Evolutionary conservation across 345 rosid genomes (phyloP), one percentile per base, ranked within the genome.

Genomic region (Abelmoschus esculentus): DNA sequence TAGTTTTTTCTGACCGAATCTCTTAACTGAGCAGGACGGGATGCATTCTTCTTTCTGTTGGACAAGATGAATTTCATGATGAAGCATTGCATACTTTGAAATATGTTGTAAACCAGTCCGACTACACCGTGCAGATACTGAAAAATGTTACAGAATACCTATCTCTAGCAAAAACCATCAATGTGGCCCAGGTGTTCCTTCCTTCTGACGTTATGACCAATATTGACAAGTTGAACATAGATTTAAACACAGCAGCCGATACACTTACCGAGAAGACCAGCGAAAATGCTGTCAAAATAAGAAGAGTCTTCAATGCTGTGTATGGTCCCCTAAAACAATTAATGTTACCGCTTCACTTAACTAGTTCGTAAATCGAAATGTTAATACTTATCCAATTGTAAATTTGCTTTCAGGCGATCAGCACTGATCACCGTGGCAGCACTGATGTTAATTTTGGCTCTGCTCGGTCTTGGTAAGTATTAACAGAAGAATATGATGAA

Each of bases 41-140:
- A 49, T 95, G 99, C 69, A 85, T 91, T 78, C 91, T 95, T 76
- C 88, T 95, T 6, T 87, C 93, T 67, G 89, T 95, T 31, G 99
- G 99, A 47, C 98, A 95, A 80, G 86, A 74, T 78, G 80, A 90
- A 70, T 95, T 95, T 84, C 93, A 90, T 62, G 74, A 67, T 40
- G 96, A 89, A 81, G 96, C 80, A 67, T 70, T 91, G 76, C 78
- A 77, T 71, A 95, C 99, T 61, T 81, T 95, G 69, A 86, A 84
- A 54, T 95, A 87, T 77, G 97, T 95, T 6, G 97, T 95, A 18
- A 88, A 95, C 80, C 98, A 90, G 74, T 95, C 98, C 10, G 93
- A 91, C 79, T 95, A 90, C 81, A 91, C 96, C 4, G 97, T 88
- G 58, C 80, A 84, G 76, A 90, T 85, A 70, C 84, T 95, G 64